Evolutionary conservation across 257 asterid genomes (phyloP).

Genomic region (Coffea eugenioides): DNA sequence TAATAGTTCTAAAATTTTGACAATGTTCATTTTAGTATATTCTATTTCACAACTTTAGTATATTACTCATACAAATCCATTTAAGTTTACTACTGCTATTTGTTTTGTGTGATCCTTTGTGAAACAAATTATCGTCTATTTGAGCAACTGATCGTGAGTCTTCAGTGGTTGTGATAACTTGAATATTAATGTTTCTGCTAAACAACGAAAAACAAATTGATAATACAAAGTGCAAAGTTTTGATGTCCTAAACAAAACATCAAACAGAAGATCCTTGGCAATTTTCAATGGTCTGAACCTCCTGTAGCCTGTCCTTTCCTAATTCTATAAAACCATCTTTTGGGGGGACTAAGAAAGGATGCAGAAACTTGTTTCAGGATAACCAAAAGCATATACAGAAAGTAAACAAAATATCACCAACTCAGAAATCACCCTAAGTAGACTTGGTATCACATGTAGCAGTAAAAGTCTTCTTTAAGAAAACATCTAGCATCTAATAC

Average conservation of each 20-base stretch:
- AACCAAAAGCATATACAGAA: neutral
- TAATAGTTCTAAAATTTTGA: too few species aligned
- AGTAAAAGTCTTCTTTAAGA: neutral
- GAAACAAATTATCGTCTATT: too few species aligned
- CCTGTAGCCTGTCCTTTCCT: neutral
- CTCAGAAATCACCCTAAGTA: neutral
- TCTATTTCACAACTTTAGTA: too few species aligned
- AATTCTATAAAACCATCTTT: neutral
- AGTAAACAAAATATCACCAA: neutral
- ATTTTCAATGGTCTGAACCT: neutral
- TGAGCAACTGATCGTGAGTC: too few species aligned
- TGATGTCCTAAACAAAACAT: neutral
- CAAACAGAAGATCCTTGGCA: neutral
- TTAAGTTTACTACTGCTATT: too few species aligned
- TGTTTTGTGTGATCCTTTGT: too few species aligned
- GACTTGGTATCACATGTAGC: neutral
- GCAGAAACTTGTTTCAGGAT: neutral
- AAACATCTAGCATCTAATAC: neutral
- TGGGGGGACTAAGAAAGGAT: neutral
- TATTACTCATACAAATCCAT: too few species aligned
- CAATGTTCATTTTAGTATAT: too few species aligned
- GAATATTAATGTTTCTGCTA: too few species aligned
- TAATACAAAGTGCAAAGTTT: neutral
- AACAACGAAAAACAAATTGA: too few species aligned
- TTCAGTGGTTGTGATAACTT: too few species aligned